phyloP scores from a whole-genome alignment of 2,329 filamentous ascomycete genomes.

The Aspergillus pseudotamarii region DNA sequence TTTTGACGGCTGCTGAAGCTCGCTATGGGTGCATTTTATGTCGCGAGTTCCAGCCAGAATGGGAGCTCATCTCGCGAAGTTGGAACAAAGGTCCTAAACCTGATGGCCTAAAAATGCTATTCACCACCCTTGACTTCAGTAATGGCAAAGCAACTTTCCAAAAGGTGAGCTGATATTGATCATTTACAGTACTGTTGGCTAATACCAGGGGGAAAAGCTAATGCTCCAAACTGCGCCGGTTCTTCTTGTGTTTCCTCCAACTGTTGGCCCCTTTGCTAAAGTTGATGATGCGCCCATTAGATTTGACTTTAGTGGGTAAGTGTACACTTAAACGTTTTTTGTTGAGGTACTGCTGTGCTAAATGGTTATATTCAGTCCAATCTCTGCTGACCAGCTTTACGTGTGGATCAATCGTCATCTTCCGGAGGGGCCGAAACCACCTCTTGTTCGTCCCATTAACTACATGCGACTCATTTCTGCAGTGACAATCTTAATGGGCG shows the following conservation, averaged over 20 bases:
- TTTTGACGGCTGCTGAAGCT: slow-evolving; percentile 83
- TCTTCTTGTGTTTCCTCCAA: slow-evolving; percentile 83
- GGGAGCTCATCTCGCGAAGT: slow-evolving; percentile 81
- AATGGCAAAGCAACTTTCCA: slow-evolving; percentile 85
- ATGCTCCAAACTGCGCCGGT: slow-evolving; percentile 93
- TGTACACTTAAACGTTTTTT: slow-evolving; percentile 3
- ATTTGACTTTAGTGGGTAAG: slow-evolving; percentile 87
- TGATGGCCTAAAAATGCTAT: slow-evolving; percentile 61
- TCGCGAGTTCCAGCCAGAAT: slow-evolving; percentile 90
- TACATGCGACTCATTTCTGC: slow-evolving; percentile 73
- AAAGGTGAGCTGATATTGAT: slow-evolving; percentile 62
- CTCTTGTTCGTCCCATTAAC: slow-evolving; percentile 83
- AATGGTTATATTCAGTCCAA: slow-evolving; percentile 55
- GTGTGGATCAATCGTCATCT: slow-evolving; percentile 78
- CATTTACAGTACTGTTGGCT: slow-evolving; percentile 7
- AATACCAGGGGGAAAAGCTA: slow-evolving; percentile 60
- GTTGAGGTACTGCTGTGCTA: slow-evolving; percentile 6
- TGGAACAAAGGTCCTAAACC: slow-evolving; percentile 82
- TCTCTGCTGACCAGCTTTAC: slow-evolving; percentile 76
- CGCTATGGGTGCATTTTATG: slow-evolving; percentile 86
- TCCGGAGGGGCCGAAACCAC: slow-evolving; percentile 74
- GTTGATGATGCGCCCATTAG: slow-evolving; percentile 69
- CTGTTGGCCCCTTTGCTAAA: slow-evolving; percentile 76
- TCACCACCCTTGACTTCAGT: slow-evolving; percentile 83
- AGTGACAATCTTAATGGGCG: slow-evolving; percentile 69